These are phyloP conservation scores for Fusarium globosum DNA, from an alignment of 2,329 filamentous ascomycete species.

Conservation along the genomic window DNA sequence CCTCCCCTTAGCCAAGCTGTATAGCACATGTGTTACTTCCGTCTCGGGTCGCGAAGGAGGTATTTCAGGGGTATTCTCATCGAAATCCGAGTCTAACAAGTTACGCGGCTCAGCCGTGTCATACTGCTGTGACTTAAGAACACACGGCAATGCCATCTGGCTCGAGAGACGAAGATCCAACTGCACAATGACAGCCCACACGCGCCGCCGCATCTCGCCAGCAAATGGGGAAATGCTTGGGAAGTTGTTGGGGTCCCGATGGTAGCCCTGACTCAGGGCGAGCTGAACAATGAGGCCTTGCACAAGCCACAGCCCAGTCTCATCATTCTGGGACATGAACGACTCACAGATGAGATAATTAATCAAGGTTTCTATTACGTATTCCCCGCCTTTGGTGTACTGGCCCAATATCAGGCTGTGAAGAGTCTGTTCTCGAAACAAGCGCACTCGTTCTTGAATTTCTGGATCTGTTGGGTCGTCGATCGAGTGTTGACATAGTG, in stretches of 20 bases:
- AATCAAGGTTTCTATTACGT: constrained; percentile 27
- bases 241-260: constrained; percentile 30
- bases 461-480: not conserved
- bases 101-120: constrained; percentile 22
- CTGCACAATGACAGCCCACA: constrained; percentile 63
- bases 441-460: not conserved
- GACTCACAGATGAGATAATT: constrained; percentile 23
- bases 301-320: constrained; percentile 16
- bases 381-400: constrained; percentile 24
- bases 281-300: constrained; percentile 26
- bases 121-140: constrained; percentile 4
- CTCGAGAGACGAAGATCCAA: constrained; percentile 72
- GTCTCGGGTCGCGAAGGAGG: constrained; percentile 24
- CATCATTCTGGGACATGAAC: constrained; percentile 14
- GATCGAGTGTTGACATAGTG: not conserved
- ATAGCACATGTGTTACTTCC: constrained; percentile 21
- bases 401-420: constrained; percentile 10
- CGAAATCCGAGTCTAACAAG: constrained; percentile 23
- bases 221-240: constrained; percentile 51
- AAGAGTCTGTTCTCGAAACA: not conserved
- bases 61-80: constrained; percentile 8
- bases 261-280: constrained; percentile 32
- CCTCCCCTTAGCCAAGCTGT: not conserved
- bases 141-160: constrained; percentile 64
- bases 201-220: constrained; percentile 61